Evolutionary conservation across 257 asterid species (phyloP), one percentile per base, ranked within the genome.

Genomic region (Solanum pinnatisectum): DNA sequence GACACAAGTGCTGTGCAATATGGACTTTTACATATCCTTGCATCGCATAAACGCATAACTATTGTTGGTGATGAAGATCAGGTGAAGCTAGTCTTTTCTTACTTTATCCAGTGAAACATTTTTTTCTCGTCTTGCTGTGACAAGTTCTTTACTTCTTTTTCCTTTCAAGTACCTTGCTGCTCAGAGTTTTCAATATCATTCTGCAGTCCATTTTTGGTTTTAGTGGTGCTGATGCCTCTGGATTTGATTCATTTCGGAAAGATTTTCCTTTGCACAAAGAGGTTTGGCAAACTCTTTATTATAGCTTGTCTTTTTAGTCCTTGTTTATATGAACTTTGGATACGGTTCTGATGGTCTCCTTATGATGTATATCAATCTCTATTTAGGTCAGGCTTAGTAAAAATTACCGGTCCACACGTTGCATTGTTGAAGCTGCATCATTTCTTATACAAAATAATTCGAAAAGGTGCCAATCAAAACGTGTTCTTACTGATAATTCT

Each of bases 41-140:
- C 98, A 88, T 94, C 95, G 67, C 98, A 94, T 89, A 94, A 92
- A 87, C 93, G 92, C 87, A 91, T 97, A 93, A 96, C 99, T 71
- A 91, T 97, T 91, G 95, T 97, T 89, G 99, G 99, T 84, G 99
- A 97, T 87, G 99, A 97, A 90, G 99, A 97, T 90, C 99, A 96
- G 98, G 99, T 97, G 71, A 84, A 89, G 63, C 82, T 79, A 83
- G 84, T 74, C 90, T 84, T 67, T 18, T 65, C 89, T 85, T 87
- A 39, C 39, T 83, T 83, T 46, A 46, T n/a, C 85, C 85, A 81
- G 70, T 81, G 67, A 18, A 81, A 18, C 85, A n/a, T 49, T 46
- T 81, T 25, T 13, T 27, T 44, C 14, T 44, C 27, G 60, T 16
- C 67, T 27, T 79, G 67, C 85, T 81, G 67, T 27, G 42, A 81